Evolutionary conservation across 202 grass and related monocot species (phyloP).

Genomic region (Hordeum pubiflorum): DNA sequence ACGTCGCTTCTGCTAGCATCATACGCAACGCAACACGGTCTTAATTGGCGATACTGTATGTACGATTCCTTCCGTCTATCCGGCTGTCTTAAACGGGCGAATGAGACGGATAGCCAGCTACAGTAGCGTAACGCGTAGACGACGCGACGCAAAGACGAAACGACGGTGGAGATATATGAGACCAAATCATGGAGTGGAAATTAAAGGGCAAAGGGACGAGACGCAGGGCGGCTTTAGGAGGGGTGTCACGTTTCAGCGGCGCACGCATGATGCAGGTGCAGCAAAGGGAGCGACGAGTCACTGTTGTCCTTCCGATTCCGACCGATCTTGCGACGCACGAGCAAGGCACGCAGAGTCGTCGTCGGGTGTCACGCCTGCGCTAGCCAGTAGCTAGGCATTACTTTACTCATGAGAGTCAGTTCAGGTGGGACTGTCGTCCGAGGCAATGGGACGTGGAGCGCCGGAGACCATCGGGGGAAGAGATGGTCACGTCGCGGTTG

Average conservation of each 20-base stretch:
- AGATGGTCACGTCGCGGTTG: not conserved
- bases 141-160: not conserved
- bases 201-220: not conserved
- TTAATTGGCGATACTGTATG: not conserved
- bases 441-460: not conserved
- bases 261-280: not conserved
- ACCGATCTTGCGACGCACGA: not conserved
- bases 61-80: not conserved
- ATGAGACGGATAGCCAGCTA: not conserved
- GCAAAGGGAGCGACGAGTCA: not conserved
- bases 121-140: not conserved
- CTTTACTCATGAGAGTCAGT: not conserved
- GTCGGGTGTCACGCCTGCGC: not conserved
- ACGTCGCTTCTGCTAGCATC: not conserved
- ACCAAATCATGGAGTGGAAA: not conserved
- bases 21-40: not conserved
- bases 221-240: not conserved
- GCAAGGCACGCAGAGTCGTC: not conserved
- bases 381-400: not conserved
- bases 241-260: not conserved
- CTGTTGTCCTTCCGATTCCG: not conserved
- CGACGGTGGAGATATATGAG: not conserved
- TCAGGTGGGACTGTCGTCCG: not conserved
- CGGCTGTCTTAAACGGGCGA: not conserved
- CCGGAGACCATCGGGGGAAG: not conserved